Conservation (phyloP, 306 rosid species). For the Medicago lupulina region DNA sequence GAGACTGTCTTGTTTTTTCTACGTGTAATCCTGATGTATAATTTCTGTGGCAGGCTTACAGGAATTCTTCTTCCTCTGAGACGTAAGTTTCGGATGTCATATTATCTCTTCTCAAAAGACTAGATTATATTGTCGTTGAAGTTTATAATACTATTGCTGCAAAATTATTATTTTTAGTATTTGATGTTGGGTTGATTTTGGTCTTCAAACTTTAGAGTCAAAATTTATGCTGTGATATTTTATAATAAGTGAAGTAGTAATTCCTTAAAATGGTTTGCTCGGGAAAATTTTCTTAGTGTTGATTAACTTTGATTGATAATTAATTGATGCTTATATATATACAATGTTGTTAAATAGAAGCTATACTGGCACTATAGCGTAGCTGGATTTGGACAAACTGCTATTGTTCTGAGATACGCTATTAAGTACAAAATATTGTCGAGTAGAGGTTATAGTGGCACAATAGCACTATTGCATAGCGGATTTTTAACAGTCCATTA, state of each 20-base stretch:
- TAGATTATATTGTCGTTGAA: no score
- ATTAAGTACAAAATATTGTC: no score
- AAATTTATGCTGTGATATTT: neutral
- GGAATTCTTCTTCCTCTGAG: slow-evolving; percentile 84
- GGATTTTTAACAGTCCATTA: no score
- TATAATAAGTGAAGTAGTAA: neutral
- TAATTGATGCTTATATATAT: slow-evolving; percentile 18
- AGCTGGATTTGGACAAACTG: no score
- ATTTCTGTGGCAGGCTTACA: slow-evolving; percentile 78
- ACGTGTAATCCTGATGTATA: slow-evolving; percentile 39
- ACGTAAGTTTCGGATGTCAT: slow-evolving; percentile 65
- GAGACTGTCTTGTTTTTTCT: slow-evolving; percentile 17
- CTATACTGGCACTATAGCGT: no score
- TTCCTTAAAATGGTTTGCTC: neutral
- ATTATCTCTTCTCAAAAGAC: no score
- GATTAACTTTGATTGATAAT: neutral
- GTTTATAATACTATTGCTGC: no score
- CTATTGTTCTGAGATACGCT: no score
- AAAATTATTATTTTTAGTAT: neutral
- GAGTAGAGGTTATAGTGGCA: no score
- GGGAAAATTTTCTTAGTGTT: neutral
- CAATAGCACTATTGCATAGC: no score
- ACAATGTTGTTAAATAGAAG: no score
- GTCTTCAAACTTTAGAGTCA: no score
- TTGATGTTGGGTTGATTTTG: neutral